phyloP scores from a whole-genome alignment of 108 stramenopile genomes.

The Fragilariopsis cylindrus region DNA sequence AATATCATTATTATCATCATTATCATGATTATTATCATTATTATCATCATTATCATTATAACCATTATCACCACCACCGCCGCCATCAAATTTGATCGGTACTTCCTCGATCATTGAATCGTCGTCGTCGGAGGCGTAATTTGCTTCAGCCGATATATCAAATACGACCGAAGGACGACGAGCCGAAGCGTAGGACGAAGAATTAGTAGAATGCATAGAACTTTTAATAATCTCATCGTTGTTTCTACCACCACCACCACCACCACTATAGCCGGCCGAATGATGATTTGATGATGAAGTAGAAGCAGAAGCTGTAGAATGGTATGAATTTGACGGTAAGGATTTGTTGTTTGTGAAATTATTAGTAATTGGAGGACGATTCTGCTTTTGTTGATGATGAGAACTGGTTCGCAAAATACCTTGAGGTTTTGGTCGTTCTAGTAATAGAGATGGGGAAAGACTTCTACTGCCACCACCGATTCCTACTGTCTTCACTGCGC shows the following conservation, averaged over 20 bases:
- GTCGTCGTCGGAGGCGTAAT: background rate
- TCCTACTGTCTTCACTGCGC: background rate
- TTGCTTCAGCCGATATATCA: too few species aligned
- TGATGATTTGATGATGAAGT: too few species aligned
- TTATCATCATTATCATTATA: background rate
- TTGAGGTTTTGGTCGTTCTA: background rate
- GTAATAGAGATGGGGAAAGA: background rate
- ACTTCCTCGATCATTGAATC: background rate
- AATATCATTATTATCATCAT: too few species aligned
- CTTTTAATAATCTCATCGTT: too few species aligned
- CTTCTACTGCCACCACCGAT: background rate
- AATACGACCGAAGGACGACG: too few species aligned
- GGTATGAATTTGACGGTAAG: background rate
- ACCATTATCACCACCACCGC: background rate
- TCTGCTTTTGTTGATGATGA: background rate
- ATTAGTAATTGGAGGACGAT: too few species aligned
- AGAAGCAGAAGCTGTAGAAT: background rate
- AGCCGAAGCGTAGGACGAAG: background rate
- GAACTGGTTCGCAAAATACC: constrained; percentile 5
- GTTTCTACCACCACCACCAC: too few species aligned
- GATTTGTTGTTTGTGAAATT: background rate
- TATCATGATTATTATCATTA: background rate
- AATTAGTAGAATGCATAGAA: background rate
- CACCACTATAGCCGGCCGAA: too few species aligned
- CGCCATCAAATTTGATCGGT: background rate